These are phyloP conservation scores for Cercospora zeae-maydis DNA, from an alignment of 2,329 filamentous ascomycete genomes.

Conservation along the genomic window DNA sequence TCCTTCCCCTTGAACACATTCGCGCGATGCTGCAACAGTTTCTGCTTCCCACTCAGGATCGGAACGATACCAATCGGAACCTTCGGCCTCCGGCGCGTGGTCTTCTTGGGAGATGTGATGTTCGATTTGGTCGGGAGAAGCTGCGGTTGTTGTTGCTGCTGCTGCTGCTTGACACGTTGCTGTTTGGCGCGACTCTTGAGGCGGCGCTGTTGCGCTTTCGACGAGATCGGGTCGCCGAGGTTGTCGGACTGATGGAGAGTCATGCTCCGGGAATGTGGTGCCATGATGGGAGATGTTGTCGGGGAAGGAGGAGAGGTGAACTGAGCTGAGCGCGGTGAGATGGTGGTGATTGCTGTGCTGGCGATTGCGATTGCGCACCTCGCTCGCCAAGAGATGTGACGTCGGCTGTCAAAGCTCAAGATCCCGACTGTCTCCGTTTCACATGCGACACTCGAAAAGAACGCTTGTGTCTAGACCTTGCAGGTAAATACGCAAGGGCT, in stretches of 20 bases:
- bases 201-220: neutral
- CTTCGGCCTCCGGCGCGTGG: neutral
- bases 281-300: neutral
- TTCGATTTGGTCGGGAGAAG: neutral
- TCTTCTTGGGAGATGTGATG: neutral
- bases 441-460: neutral
- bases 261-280: neutral
- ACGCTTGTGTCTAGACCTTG: no score
- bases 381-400: neutral
- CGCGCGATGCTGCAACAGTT: conserved; percentile 3
- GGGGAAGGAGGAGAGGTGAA: neutral
- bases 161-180: neutral
- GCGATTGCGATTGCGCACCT: neutral
- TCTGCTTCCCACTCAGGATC: neutral
- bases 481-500: no score
- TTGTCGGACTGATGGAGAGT: neutral
- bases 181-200: neutral
- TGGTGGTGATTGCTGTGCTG: neutral
- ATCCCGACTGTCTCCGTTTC: neutral
- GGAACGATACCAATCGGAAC: neutral
- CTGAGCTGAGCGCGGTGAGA: neutral
- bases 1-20: neutral
- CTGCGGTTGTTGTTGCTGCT: neutral
- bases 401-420: neutral
- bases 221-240: neutral